Evolutionary conservation across 2,329 filamentous ascomycete species (phyloP), one percentile per base, ranked within the genome.

Genomic region (Nemania diffusa): DNA sequence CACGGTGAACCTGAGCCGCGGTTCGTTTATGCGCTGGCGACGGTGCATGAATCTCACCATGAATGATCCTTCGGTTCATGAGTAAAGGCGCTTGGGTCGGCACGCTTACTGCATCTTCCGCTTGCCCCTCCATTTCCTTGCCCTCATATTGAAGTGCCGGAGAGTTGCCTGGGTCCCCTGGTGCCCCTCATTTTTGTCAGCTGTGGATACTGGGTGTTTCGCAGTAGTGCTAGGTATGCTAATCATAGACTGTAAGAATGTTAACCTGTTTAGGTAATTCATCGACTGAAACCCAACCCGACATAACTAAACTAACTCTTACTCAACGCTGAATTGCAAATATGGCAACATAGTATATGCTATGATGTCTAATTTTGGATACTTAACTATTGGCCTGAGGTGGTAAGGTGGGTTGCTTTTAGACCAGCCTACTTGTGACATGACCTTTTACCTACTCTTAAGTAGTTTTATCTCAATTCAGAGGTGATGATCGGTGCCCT

Each of bases 41-140:
- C 26, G 26, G 62, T 52, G 65, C 65, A 68, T 68, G 27, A 68
- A 68, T 62, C 52, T 65, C 26, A 68, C 65, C 40, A 44, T 15
- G 40, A 44, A 26, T n/a, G 52, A 68, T 68, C 65, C 65, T 68
- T 68, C 62, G 57, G 20, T 58, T 57, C 48, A 50, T 34, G 51
- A 60, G 48, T 53, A 34, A 57, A 58, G 59, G 61, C 60, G 55
- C 50, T 46, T 51, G 7, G 24, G 56, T 52, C 65, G 55, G 42
- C 64, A 67, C 13, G 61, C 65, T 64, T 52, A 64, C 57, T 65
- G 61, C 61, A 57, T 57, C 9, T 32, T 20, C 40, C 32, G 32
- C 37, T 5, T 24, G 40, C 57, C 34, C 56, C 40, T 55, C 24
- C 29, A 24, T 57, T 61, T 64, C 61, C 26, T 34, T 42, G 51